Evolutionary conservation across 2,329 filamentous ascomycete species (phyloP).

Genomic region (Aquanectria penicillioides): DNA sequence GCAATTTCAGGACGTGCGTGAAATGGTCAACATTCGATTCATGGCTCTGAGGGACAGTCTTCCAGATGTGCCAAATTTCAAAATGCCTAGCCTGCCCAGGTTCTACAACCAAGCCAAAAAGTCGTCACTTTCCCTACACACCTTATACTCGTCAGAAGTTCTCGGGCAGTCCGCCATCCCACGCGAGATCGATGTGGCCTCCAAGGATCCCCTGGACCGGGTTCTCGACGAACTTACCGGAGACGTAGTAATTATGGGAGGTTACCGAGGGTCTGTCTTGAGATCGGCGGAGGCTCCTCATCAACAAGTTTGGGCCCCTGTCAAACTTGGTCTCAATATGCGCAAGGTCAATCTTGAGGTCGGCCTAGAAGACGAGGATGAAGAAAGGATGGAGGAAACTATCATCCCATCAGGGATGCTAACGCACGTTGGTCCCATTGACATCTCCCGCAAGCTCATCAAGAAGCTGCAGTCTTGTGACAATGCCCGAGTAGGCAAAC

Average conservation of each 20-base stretch:
- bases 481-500: slow-evolving; percentile 74
- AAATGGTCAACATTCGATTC: slow-evolving; percentile 87
- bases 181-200: slow-evolving; percentile 18
- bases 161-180: slow-evolving; percentile 38
- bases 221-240: slow-evolving; percentile 77
- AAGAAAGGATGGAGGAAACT: slow-evolving; percentile 82
- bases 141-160: slow-evolving; percentile 41
- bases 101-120: slow-evolving; percentile 50
- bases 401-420: slow-evolving; percentile 90
- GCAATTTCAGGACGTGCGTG: slow-evolving; percentile 80
- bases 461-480: slow-evolving; percentile 79
- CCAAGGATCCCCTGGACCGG: slow-evolving; percentile 55
- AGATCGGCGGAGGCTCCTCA: slow-evolving; percentile 83
- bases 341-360: slow-evolving; percentile 93
- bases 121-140: slow-evolving; percentile 46
- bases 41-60: slow-evolving; percentile 92
- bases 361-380: slow-evolving; percentile 82
- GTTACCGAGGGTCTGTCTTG: slow-evolving; percentile 90
- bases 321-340: slow-evolving; percentile 91
- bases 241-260: slow-evolving; percentile 88
- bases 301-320: slow-evolving; percentile 91
- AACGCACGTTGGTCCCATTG: slow-evolving; percentile 90
- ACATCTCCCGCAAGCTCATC: slow-evolving; percentile 85
- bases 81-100: slow-evolving; percentile 70
- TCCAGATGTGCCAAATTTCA: slow-evolving; percentile 82